These are phyloP conservation scores for Ilyonectria destructans DNA, from an alignment of 2,329 filamentous ascomycete genomes.

Conservation along the genomic window DNA sequence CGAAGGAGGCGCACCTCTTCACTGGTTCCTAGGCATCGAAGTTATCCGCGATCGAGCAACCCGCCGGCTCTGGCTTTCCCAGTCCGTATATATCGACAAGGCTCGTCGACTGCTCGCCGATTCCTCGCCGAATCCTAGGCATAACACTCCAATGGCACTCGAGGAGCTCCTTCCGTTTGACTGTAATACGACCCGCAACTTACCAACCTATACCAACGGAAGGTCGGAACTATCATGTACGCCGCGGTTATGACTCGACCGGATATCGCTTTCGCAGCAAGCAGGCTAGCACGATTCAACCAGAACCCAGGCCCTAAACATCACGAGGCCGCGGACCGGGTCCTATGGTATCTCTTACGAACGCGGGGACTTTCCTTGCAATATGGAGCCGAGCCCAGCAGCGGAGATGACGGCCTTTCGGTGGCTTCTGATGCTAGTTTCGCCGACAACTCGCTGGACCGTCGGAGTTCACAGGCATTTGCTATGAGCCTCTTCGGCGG, in stretches of 20 bases:
- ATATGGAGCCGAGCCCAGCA: background rate
- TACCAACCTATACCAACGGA: background rate
- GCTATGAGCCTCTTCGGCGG: background rate
- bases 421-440: background rate
- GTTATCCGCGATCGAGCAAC: background rate
- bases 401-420: background rate
- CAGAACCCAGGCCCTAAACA: slow-evolving; percentile 15
- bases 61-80: background rate
- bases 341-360: background rate
- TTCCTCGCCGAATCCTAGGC: background rate
- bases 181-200: background rate
- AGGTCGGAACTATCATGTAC: slow-evolving; percentile 8
- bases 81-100: background rate
- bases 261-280: slow-evolving; percentile 10
- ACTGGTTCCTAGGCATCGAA: background rate
- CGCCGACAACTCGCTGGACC: background rate
- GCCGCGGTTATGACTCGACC: slow-evolving; percentile 5
- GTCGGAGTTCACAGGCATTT: background rate
- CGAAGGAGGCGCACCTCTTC: background rate
- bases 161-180: background rate
- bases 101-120: background rate
- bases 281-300: slow-evolving; percentile 11
- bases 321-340: background rate
- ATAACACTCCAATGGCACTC: background rate
- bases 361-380: background rate